phyloP scores from a whole-genome alignment of 2,329 filamentous ascomycete species.

The Fonsecaea monophora region DNA sequence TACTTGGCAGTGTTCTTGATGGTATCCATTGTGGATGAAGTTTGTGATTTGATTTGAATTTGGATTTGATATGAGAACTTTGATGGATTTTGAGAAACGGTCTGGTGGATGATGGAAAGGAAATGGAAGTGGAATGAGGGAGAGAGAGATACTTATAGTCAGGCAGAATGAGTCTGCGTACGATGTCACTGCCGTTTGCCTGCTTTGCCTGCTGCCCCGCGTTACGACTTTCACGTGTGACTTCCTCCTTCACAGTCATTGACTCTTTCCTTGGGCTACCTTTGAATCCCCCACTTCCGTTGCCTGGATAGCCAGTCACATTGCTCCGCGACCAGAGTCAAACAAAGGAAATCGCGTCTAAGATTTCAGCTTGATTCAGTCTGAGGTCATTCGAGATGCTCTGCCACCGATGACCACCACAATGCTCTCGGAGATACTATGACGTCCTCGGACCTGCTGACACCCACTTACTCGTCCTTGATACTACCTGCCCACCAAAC shows the following conservation, averaged over 20 bases:
- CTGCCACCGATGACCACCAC: background rate
- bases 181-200: constrained; percentile 15
- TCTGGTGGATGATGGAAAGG: constrained; percentile 10
- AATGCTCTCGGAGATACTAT: background rate
- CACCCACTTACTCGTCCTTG: background rate
- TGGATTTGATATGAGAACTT: constrained; percentile 2
- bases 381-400: constrained; percentile 1
- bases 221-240: background rate
- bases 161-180: background rate
- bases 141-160: constrained; percentile 32
- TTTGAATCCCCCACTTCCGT: background rate
- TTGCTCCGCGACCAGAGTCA: background rate
- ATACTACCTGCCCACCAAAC: background rate
- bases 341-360: background rate
- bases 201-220: constrained; percentile 21
- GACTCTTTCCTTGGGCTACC: background rate
- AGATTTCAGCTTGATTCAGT: background rate
- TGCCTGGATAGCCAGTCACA: background rate
- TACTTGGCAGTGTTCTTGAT: constrained; percentile 41
- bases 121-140: constrained; percentile 3
- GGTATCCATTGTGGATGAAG: constrained; percentile 37
- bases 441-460: constrained; percentile 11
- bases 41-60: constrained; percentile 22
- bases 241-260: background rate
- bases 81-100: constrained; percentile 18